Base-by-base conservation (phyloP, 2,329 filamentous ascomycete genomes). In the Pseudopyricularia cyperi region DNA sequence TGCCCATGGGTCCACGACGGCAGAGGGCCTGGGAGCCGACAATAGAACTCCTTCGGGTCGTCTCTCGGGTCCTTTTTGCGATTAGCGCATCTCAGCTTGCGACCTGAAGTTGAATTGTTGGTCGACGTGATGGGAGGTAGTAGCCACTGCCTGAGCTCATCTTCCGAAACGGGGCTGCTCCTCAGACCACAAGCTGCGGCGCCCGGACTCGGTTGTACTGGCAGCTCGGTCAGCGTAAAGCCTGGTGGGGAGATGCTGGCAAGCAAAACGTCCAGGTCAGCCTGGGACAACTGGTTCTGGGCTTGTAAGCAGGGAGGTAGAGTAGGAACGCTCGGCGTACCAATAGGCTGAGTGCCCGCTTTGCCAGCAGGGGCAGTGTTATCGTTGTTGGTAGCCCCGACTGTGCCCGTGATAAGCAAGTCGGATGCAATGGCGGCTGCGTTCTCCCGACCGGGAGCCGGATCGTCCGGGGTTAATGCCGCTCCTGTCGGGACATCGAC, bases 1-100 rank as follows among this genome's bases (percentile, higher is more conserved):
- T 22, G 11, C 35, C 17, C 17, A 42, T 4, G 35, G 3, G 39
- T 15, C 8, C 19, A 30, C 4, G 54, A 47, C 7, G 12, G 24
- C 11, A 24, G 51, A n/a, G 33, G 24, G 14, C 35, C 26, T 4
- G 15, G 35, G 2, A 54, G 35, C 7, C 24, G 19, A 26, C 57
- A 53, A 48, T 60, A 60, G 56, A 57, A 60, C 28, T n/a, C 14
- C 14, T 48, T 52, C 7, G 42, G 51, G 24, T 48, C 33, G 46
- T 39, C 30, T 17, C 24, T 35, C 2, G 32, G 17, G n/a, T 33
- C 33, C 14, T 34, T 32, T 24, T n/a, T 35, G 11, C 47, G 28
- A 15, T 12, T 8, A 14, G n/a, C 30, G 11, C 32, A 9, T n/a
- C 37, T 42, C 17, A 42, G n/a, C 7, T 19, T 42, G 37, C 22